A percentile compares a stretch with the other conserved stretches of the same genome.
Conservation (phyloP, 768 basidiomycete genomes). For the Tulasnella calospora region DNA sequence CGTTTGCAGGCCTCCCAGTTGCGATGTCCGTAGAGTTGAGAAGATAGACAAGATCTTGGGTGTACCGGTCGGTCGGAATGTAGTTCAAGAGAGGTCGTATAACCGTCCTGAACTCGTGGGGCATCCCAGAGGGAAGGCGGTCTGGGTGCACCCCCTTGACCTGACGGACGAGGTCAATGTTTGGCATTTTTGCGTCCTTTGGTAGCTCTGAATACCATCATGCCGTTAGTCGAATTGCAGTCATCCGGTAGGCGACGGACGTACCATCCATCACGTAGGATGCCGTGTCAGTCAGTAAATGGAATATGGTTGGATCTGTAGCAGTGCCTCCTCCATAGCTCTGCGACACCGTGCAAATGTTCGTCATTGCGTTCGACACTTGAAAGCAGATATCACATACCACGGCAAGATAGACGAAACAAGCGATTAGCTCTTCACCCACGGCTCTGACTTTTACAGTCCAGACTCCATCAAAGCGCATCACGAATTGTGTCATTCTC, state of each 20-base stretch:
- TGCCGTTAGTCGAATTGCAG: not conserved
- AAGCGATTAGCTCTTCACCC: slow-evolving; percentile 8
- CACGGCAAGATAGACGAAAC: slow-evolving; percentile 16
- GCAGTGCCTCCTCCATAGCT: slow-evolving; percentile 6
- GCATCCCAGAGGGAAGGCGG: slow-evolving; percentile 18
- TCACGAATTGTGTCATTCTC: slow-evolving; percentile 23
- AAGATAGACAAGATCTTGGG: slow-evolving; percentile 14
- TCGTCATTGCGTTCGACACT: not conserved
- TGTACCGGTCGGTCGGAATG: slow-evolving; percentile 17
- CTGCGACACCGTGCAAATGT: not conserved
- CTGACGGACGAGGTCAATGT: slow-evolving; percentile 21
- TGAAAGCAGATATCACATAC: slow-evolving; percentile 9
- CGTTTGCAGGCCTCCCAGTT: not conserved
- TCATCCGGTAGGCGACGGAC: not conserved
- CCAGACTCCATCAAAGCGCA: slow-evolving; percentile 23
- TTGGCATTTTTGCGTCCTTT: slow-evolving; percentile 16
- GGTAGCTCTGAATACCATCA: slow-evolving; percentile 11
- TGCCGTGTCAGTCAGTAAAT: slow-evolving; percentile 20
- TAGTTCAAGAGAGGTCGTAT: slow-evolving; percentile 16
- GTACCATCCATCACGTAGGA: slow-evolving; percentile 25
- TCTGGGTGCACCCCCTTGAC: slow-evolving; percentile 11
- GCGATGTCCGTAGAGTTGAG: not conserved
- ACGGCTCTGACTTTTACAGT: slow-evolving; percentile 17
- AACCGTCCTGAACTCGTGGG: not conserved
- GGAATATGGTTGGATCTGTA: slow-evolving; percentile 7